Percentiles rank a stretch among this genome's conserved stretches.
Evolutionary conservation across 1,284 basidiomycete species (phyloP).

Genomic region (Phlebopus sp.): DNA sequence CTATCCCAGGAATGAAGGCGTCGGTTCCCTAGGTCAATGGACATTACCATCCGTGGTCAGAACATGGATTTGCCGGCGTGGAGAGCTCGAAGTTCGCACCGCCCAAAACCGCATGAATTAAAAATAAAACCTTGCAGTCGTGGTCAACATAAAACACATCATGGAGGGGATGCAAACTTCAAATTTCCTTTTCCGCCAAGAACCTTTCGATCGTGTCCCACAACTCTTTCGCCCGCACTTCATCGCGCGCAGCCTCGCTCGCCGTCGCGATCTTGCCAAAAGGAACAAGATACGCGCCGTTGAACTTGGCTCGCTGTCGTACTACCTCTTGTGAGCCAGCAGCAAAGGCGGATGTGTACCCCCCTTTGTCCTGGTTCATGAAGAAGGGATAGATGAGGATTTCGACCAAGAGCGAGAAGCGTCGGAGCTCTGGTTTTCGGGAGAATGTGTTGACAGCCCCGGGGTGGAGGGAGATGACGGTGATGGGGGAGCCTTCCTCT

Average conservation of each 20-base stretch:
- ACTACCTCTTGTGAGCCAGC: slow-evolving; percentile 41
- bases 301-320: slow-evolving; percentile 39
- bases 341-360: slow-evolving; percentile 44
- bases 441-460: slow-evolving; percentile 43
- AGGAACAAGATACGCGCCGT: slow-evolving; percentile 44
- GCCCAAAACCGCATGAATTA: too few species aligned
- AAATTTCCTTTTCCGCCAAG: slow-evolving; percentile 22
- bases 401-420: slow-evolving; percentile 24
- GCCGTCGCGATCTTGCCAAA: slow-evolving; percentile 31
- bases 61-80: too few species aligned
- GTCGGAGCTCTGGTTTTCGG: slow-evolving; percentile 15
- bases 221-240: slow-evolving; percentile 41
- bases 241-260: slow-evolving; percentile 23
- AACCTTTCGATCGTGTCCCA: slow-evolving; percentile 42
- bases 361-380: slow-evolving; percentile 37
- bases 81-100: too few species aligned
- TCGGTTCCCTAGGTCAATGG: too few species aligned
- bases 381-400: slow-evolving; percentile 35
- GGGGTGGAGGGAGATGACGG: slow-evolving; percentile 35
- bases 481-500: slow-evolving; percentile 26
- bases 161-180: neutral
- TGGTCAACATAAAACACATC: neutral
- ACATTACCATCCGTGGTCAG: too few species aligned
- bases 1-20: too few species aligned
- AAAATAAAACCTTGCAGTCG: too few species aligned